Conservation (phyloP, 1,139 yeast genomes). For the Geotrichum cucujoidarum region DNA sequence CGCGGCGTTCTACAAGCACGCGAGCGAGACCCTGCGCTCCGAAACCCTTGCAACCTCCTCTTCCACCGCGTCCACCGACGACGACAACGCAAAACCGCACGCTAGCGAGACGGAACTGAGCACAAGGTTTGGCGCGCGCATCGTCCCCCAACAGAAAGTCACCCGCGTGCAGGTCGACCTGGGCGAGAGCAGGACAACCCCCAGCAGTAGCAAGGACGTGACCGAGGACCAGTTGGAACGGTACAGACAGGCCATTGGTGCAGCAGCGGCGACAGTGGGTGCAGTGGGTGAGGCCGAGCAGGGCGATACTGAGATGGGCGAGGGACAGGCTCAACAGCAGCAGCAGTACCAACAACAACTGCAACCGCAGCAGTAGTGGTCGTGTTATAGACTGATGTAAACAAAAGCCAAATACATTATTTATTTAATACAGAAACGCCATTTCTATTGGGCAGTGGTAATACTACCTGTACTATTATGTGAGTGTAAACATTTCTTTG, state of each 20-base stretch:
- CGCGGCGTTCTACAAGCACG: slow-evolving; percentile 25
- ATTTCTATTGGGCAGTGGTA: no score
- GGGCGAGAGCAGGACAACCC: slow-evolving; percentile 9
- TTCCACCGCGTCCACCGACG: no score
- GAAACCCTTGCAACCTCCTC: neutral
- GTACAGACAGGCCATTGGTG: neutral
- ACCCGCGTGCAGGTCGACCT: neutral
- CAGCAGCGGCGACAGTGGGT: neutral
- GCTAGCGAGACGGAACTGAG: slow-evolving; percentile 5
- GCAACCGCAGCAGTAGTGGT: no score
- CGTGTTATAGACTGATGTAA: no score
- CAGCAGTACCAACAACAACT: no score
- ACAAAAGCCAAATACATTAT: no score
- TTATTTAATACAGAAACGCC: no score
- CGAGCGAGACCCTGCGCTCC: slow-evolving; percentile 30
- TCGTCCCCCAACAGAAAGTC: neutral
- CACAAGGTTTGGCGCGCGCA: slow-evolving; percentile 11
- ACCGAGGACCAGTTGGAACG: slow-evolving; percentile 8
- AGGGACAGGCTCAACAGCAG: no score
- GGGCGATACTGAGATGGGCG: no score
- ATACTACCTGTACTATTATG: no score
- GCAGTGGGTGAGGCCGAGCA: neutral
- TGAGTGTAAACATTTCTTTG: no score
- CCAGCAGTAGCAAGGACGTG: slow-evolving; percentile 8
- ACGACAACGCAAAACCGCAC: no score